Conservation (phyloP, 2,329 filamentous ascomycete species). For the Dactylonectria estremocensis region DNA sequence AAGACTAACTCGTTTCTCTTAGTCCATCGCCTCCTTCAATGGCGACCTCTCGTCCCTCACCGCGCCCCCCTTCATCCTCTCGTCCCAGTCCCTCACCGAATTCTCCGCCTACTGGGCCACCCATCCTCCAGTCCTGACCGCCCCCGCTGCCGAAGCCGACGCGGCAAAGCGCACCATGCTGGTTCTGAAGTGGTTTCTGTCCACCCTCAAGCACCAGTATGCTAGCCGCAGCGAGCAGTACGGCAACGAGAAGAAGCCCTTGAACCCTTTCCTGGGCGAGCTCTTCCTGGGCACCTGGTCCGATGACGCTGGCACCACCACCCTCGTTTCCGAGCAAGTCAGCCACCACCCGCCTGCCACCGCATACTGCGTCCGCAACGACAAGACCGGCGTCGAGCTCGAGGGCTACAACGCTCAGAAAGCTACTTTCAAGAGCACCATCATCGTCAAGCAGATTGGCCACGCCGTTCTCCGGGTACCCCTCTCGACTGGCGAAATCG, state of each 20-base stretch:
- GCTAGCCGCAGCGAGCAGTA: conserved; percentile 81
- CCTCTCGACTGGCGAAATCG: conserved; percentile 59
- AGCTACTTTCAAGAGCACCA: conserved; percentile 93
- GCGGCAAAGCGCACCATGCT: conserved; percentile 86
- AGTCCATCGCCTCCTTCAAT: conserved; percentile 86
- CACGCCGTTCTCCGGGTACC: conserved; percentile 88
- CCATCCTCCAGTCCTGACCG: conserved; percentile 83
- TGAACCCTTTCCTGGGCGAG: conserved; percentile 97
- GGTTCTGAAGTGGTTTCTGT: conserved; percentile 97
- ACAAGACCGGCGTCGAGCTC: conserved; percentile 83
- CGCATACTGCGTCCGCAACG: conserved; percentile 92
- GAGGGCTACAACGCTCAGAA: conserved; percentile 97
- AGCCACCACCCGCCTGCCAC: conserved; percentile 95
- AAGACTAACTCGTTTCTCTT: conserved; percentile 36
- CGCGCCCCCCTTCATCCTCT: conserved; percentile 87
- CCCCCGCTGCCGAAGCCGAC: conserved; percentile 84
- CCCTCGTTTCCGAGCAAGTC: conserved; percentile 94
- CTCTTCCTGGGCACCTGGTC: conserved; percentile 94
- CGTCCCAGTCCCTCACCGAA: conserved; percentile 83
- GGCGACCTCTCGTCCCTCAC: conserved; percentile 86
- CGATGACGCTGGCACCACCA: conserved; percentile 84
- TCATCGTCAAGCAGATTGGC: conserved; percentile 94
- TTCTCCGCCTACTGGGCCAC: conserved; percentile 89
- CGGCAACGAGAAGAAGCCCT: conserved; percentile 96
- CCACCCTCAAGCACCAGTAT: conserved; percentile 90